Evolutionary conservation across 164 flowering plant genomes (phyloP).

Genomic region (Macadamia tetraphylla): DNA sequence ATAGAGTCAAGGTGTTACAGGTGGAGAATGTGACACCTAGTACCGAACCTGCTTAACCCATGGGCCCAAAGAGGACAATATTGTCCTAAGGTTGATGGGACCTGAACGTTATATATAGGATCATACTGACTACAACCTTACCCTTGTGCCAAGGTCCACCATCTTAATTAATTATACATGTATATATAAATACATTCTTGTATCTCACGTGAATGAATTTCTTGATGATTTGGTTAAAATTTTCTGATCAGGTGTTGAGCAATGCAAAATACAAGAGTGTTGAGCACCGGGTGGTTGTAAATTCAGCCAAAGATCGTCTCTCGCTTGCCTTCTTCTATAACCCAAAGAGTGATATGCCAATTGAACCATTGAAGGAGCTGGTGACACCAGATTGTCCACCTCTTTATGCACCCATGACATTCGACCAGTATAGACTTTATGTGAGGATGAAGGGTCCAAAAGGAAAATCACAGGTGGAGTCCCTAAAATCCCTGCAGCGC

Average conservation of each 20-base stretch:
- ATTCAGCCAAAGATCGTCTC: constrained; percentile 46
- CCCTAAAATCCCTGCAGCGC: constrained; percentile 19
- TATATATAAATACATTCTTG: not conserved
- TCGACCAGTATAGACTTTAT: constrained; percentile 46
- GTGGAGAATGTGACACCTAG: too few species aligned
- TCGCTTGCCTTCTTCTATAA: constrained; percentile 79
- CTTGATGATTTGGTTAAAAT: not conserved
- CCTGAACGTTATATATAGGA: too few species aligned
- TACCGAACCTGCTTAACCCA: too few species aligned
- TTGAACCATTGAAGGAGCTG: constrained; percentile 48
- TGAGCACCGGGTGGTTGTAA: constrained; percentile 68
- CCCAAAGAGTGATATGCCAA: constrained; percentile 47
- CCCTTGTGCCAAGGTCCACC: too few species aligned
- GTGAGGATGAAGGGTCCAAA: constrained; percentile 61
- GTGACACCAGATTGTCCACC: constrained; percentile 44
- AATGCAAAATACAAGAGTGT: constrained; percentile 73
- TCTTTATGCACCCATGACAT: constrained; percentile 51
- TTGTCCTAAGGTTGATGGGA: too few species aligned
- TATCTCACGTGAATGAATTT: not conserved
- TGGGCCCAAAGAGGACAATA: too few species aligned
- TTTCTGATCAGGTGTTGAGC: constrained; percentile 44
- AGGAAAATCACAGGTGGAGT: constrained; percentile 68
- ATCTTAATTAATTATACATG: not conserved
- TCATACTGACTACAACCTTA: too few species aligned
- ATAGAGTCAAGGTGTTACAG: too few species aligned